Conservation (phyloP, 2,329 filamentous ascomycete species). For the Claviceps sorghi region DNA sequence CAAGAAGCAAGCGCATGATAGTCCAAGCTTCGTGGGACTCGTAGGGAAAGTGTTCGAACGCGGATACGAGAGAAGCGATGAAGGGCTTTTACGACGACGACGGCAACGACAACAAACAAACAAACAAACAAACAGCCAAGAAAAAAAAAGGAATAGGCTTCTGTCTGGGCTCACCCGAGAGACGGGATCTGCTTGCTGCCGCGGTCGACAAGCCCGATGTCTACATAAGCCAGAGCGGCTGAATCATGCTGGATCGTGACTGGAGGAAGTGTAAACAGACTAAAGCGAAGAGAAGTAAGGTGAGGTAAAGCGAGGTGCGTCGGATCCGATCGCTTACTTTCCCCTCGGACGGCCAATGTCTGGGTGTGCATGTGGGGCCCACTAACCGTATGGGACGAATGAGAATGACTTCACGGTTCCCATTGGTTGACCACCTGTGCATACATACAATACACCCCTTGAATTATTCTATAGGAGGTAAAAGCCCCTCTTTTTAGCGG, state of each 20-base stretch:
- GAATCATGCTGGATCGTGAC: background rate
- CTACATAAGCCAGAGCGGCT: background rate
- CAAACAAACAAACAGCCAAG: background rate
- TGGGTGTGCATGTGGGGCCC: no score
- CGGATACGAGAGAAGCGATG: background rate
- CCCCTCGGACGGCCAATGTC: no score
- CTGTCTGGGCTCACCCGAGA: background rate
- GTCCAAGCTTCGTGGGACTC: background rate
- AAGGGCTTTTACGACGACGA: background rate
- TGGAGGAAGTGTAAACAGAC: background rate
- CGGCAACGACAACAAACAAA: background rate
- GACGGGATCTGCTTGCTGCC: background rate
- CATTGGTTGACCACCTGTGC: no score
- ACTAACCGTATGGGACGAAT: no score
- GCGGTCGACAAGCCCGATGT: background rate
- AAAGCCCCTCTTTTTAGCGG: no score
- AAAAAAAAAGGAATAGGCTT: background rate
- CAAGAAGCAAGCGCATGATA: slow-evolving; percentile 4
- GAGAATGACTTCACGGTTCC: no score
- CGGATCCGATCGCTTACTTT: background rate
- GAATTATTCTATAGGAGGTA: no score
- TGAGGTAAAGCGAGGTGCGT: background rate
- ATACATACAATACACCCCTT: no score
- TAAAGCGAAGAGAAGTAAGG: background rate
- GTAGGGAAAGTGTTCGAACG: background rate